phyloP scores from a whole-genome alignment of 305 asterid genomes.

The Fraxinus ornus region DNA sequence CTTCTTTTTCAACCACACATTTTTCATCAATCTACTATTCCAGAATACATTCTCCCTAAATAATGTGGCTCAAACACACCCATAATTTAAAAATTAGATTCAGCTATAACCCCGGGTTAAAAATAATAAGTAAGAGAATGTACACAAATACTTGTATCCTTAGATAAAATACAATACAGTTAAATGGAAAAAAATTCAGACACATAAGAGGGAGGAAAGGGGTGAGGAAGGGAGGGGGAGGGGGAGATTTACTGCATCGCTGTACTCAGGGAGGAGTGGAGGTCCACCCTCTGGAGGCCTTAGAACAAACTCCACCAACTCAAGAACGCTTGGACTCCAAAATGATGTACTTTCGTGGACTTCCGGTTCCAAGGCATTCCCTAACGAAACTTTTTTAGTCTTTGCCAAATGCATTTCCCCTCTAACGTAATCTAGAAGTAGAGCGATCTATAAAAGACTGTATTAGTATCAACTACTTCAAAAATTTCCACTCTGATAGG shows the following conservation, averaged over 20 bases:
- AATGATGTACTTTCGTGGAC: constrained; percentile 33
- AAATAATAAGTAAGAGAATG: not conserved
- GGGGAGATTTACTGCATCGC: constrained; percentile 70
- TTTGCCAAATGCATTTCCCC: constrained; percentile 60
- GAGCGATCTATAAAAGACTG: constrained; percentile 52
- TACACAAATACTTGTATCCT: not conserved
- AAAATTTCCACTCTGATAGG: not conserved
- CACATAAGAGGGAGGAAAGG: not conserved
- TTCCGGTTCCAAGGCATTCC: constrained; percentile 24
- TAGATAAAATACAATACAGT: not conserved
- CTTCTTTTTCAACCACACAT: no score
- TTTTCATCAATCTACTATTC: no score
- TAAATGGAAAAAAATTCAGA: not conserved
- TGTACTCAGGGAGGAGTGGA: constrained; percentile 77
- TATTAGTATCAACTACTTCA: constrained; percentile 6
- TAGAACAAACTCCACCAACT: constrained; percentile 69
- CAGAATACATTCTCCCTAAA: no score
- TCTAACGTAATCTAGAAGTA: constrained; percentile 69
- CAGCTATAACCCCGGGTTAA: not conserved
- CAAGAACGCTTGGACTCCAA: constrained; percentile 68
- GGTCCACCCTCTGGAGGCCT: constrained; percentile 89
- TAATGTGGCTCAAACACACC: no score
- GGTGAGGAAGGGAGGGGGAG: not conserved
- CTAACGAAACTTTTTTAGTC: constrained; percentile 28
- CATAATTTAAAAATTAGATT: not conserved